These are phyloP conservation scores for Graphiopsis chlorocephala DNA, from an alignment of 2,329 filamentous ascomycete genomes.

Conservation along the genomic window DNA sequence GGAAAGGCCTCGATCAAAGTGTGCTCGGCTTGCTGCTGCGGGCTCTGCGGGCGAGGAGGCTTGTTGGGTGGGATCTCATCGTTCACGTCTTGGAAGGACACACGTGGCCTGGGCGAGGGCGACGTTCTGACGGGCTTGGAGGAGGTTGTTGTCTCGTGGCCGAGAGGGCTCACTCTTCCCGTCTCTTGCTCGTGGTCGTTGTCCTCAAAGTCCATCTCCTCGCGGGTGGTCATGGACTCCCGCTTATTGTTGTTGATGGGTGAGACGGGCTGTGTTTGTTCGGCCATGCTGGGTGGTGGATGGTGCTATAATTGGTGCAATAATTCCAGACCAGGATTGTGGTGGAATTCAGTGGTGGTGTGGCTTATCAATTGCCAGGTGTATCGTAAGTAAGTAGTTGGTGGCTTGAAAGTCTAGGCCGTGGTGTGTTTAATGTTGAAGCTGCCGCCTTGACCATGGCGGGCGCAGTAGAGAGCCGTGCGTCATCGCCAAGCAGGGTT, in stretches of 20 bases:
- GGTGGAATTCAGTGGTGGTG: background rate
- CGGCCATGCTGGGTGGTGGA: conserved; percentile 23
- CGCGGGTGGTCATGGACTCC: conserved; percentile 38
- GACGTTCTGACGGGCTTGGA: conserved; percentile 31
- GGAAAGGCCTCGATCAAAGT: conserved; percentile 95
- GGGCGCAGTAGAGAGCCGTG: conserved; percentile 3
- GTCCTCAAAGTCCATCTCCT: conserved; percentile 54
- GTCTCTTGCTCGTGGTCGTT: conserved; percentile 56
- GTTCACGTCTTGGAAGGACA: conserved; percentile 49
- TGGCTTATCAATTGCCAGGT: background rate
- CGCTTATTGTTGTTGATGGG: conserved; percentile 30
- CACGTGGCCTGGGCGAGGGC: conserved; percentile 42
- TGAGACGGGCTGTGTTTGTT: conserved; percentile 24
- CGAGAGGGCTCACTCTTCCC: conserved; percentile 41
- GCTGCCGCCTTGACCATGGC: conserved; percentile 10
- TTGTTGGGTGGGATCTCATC: conserved; percentile 63
- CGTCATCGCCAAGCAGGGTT: background rate
- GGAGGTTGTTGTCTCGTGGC: conserved; percentile 37
- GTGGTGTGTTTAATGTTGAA: background rate
- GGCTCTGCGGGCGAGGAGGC: conserved; percentile 77
- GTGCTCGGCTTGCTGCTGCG: conserved; percentile 78
- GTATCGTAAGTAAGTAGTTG: background rate
- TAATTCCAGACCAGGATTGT: background rate
- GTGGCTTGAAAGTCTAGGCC: background rate
- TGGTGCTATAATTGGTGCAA: background rate